Conservation (phyloP, 768 basidiomycete genomes). For the Suillus subaureus region DNA sequence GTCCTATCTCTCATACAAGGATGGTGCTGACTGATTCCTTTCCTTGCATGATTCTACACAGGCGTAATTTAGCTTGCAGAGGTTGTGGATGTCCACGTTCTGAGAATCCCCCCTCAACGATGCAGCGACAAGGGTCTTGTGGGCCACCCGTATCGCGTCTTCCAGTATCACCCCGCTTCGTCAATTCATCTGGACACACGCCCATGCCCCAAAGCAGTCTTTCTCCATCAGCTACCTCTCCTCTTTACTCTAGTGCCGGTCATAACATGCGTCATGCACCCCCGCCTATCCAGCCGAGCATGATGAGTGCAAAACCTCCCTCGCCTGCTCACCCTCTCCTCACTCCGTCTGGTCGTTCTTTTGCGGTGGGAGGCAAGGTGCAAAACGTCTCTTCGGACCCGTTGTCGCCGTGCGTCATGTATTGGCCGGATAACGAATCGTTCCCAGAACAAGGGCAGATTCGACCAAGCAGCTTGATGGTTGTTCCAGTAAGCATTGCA, state of each 20-base stretch:
- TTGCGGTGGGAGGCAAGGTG: constrained; percentile 76
- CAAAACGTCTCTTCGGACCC: constrained; percentile 80
- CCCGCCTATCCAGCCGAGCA: constrained; percentile 19
- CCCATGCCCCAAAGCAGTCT: constrained; percentile 8
- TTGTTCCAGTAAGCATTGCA: constrained; percentile 49
- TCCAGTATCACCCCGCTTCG: constrained; percentile 30
- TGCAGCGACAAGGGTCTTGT: constrained; percentile 31
- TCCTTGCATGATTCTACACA: constrained; percentile 54
- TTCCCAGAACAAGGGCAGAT: constrained; percentile 82
- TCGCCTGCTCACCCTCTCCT: constrained; percentile 68
- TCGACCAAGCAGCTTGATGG: constrained; percentile 56
- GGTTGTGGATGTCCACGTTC: constrained; percentile 71
- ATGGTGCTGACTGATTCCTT: constrained; percentile 51
- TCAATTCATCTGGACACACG: constrained; percentile 10
- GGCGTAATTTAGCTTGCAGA: constrained; percentile 77
- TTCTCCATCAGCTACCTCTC: constrained; percentile 31
- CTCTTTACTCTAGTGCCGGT: constrained; percentile 31
- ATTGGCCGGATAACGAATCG: constrained; percentile 90
- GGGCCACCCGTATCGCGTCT: constrained; percentile 25
- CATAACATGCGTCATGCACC: constrained; percentile 30
- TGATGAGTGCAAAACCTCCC: constrained; percentile 33
- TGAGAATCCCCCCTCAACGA: constrained; percentile 32
- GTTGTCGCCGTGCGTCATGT: constrained; percentile 75
- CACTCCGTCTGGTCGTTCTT: constrained; percentile 80
- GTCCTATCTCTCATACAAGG: constrained; percentile 16